Evolutionary conservation across 1,139 yeast genomes (phyloP).

Genomic region (Martiniozyma asiatica): DNA sequence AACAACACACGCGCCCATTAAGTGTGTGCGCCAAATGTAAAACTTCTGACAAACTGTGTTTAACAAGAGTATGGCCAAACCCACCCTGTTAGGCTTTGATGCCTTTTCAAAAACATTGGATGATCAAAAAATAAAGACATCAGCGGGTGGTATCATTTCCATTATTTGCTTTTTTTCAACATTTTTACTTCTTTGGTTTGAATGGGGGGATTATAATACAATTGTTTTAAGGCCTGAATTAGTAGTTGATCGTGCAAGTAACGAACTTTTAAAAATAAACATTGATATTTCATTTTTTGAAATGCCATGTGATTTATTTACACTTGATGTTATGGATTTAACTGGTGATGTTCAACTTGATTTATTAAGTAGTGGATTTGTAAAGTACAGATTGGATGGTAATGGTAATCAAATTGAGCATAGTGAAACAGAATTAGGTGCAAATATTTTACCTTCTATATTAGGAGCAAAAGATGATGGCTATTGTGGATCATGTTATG

Average conservation of each 20-base stretch:
- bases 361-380: conserved; percentile 57
- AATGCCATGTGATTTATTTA: conserved; percentile 64
- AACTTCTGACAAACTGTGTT: too few relatives aligned
- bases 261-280: conserved; percentile 63
- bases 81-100: conserved; percentile 54
- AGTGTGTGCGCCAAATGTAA: too few relatives aligned
- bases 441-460: conserved; percentile 17
- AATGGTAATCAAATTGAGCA: conserved; percentile 30
- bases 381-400: conserved; percentile 48
- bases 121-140: conserved; percentile 79
- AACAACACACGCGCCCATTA: too few relatives aligned
- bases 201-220: conserved; percentile 61
- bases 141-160: conserved; percentile 85
- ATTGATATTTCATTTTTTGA: conserved; percentile 73
- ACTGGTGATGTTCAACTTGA: conserved; percentile 78
- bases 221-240: conserved; percentile 67
- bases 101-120: conserved; percentile 92
- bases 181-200: conserved; percentile 52
- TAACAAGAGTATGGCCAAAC: conserved; percentile 17
- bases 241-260: conserved; percentile 78
- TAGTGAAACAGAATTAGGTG: conserved; percentile 19
- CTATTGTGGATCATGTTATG: conserved; percentile 87
- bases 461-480: conserved; percentile 15
- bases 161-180: conserved; percentile 55
- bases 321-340: conserved; percentile 66